These are phyloP conservation scores for Podospora conica DNA, from an alignment of 495 filamentous ascomycete species.

Conservation along the genomic window DNA sequence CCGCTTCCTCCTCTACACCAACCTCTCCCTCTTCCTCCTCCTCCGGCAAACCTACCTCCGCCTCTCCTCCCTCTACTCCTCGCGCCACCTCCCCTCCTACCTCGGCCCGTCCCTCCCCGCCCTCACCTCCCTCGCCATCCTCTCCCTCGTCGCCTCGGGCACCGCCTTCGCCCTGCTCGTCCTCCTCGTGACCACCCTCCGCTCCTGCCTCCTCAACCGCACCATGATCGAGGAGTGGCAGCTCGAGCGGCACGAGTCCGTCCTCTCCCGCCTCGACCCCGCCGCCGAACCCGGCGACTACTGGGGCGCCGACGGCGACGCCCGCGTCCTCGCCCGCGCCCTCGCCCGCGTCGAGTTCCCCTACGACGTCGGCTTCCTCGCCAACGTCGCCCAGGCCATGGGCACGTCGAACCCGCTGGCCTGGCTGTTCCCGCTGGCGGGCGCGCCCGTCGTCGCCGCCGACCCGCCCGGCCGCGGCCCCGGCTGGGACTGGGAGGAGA, in stretches of 20 bases:
- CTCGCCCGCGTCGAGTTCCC: conserved; percentile 84
- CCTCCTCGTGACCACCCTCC: conserved; percentile 47
- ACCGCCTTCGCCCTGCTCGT: conserved; percentile 62
- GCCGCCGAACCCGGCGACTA: conserved; percentile 42
- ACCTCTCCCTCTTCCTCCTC: conserved; percentile 56
- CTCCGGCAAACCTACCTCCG: conserved; percentile 56
- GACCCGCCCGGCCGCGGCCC: conserved; percentile 18
- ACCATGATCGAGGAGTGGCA: conserved; percentile 96
- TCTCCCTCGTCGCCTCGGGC: conserved; percentile 53
- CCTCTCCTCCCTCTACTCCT: conserved; percentile 55
- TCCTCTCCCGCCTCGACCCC: conserved; percentile 52
- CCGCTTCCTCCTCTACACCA: conserved; percentile 77
- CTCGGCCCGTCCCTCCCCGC: conserved; percentile 63
- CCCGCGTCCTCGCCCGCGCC: conserved; percentile 38
- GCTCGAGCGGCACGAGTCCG: conserved; percentile 75
- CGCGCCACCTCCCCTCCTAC: conserved; percentile 69
- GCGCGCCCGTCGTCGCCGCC: conserved; percentile 29
- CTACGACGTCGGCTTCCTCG: conserved; percentile 84
- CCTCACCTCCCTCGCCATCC: conserved; percentile 59
- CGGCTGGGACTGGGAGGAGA: conserved; percentile 69
- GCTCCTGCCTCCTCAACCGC: conserved; percentile 40
- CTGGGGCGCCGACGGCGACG: conserved; percentile 21
- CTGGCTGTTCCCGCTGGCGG: conserved; percentile 46
- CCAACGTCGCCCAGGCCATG: conserved; percentile 80
- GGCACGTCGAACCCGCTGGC: conserved; percentile 81